Evolutionary conservation across 345 rosid species (phyloP).

Genomic region (Raphanus raphanistrum): DNA sequence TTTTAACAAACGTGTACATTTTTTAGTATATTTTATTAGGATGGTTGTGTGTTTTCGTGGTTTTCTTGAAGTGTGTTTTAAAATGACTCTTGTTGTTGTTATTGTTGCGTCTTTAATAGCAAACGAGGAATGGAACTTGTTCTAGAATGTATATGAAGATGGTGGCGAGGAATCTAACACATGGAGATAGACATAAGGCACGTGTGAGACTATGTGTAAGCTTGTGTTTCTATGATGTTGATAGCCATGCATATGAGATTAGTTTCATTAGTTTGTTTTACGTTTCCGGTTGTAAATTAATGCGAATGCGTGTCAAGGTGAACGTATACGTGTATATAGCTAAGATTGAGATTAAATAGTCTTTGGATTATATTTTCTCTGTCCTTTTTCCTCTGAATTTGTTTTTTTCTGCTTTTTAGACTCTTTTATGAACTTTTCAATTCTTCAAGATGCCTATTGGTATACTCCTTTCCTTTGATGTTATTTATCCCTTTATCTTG

Average conservation of each 20-base stretch:
- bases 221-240: conserved; percentile 24
- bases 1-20: conserved; percentile 36
- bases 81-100: not conserved
- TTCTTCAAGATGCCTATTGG: not conserved
- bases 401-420: not conserved
- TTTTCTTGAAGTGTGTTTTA: conserved; percentile 16
- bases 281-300: not conserved
- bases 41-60: conserved; percentile 3
- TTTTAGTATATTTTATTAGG: not conserved
- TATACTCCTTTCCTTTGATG: not conserved
- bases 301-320: not conserved
- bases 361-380: not conserved
- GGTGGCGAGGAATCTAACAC: conserved; percentile 37
- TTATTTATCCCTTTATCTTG: not conserved
- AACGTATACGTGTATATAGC: not conserved
- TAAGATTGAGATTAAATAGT: not conserved
- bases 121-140: conserved; percentile 24
- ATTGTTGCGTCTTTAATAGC: conserved; percentile 19
- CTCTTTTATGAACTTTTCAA: not conserved
- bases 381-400: not conserved
- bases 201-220: conserved; percentile 44
- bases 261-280: conserved; percentile 18
- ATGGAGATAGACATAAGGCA: conserved; percentile 32
- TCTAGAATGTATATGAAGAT: conserved; percentile 25
- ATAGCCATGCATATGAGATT: conserved; percentile 34